Percentiles rank a stretch among this genome's conserved stretches.
These are phyloP conservation scores for Musa itinerans DNA, from an alignment of 176 grass and related monocot genomes.

Conservation along the genomic window DNA sequence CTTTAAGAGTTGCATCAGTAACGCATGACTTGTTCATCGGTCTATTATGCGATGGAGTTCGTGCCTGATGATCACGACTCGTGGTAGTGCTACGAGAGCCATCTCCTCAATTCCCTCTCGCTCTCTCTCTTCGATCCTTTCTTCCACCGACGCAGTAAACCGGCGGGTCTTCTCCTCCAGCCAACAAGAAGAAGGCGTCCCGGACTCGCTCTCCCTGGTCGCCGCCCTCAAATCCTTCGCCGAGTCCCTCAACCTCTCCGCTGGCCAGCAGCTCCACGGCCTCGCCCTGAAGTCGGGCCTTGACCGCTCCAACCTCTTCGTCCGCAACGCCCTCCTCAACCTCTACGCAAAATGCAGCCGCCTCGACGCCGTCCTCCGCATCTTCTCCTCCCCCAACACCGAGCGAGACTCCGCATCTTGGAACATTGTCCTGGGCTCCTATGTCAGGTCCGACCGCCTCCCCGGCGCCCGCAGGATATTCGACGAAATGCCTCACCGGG, in stretches of 20 bases:
- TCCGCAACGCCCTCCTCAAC: conserved; percentile 66
- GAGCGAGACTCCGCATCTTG: conserved; percentile 24
- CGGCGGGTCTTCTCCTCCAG: not conserved
- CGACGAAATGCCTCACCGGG: conserved; percentile 30
- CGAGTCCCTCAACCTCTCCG: conserved; percentile 15
- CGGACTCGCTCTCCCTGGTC: conserved; percentile 31
- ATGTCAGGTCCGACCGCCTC: conserved; percentile 19
- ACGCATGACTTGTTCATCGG: too few relatives aligned
- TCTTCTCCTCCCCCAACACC: conserved; percentile 30
- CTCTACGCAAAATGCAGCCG: conserved; percentile 32
- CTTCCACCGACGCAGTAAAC: not conserved
- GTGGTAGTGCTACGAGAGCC: not conserved
- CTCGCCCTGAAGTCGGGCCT: conserved; percentile 53
- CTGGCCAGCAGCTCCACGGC: conserved; percentile 50
- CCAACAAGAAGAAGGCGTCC: not conserved
- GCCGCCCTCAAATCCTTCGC: conserved; percentile 38
- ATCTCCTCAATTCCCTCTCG: not conserved
- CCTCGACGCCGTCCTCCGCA: conserved; percentile 19
- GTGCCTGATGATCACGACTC: too few relatives aligned
- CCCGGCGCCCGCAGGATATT: conserved; percentile 27
- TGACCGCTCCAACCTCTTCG: conserved; percentile 35
- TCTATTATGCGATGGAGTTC: too few relatives aligned
- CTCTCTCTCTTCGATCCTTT: not conserved
- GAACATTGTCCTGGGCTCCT: conserved; percentile 36
- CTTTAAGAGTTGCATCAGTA: too few relatives aligned